A percentile compares a stretch with the other conserved stretches of the same genome.
phyloP scores from a whole-genome alignment of 495 filamentous ascomycete genomes.

The Bryoglossum gracile region DNA sequence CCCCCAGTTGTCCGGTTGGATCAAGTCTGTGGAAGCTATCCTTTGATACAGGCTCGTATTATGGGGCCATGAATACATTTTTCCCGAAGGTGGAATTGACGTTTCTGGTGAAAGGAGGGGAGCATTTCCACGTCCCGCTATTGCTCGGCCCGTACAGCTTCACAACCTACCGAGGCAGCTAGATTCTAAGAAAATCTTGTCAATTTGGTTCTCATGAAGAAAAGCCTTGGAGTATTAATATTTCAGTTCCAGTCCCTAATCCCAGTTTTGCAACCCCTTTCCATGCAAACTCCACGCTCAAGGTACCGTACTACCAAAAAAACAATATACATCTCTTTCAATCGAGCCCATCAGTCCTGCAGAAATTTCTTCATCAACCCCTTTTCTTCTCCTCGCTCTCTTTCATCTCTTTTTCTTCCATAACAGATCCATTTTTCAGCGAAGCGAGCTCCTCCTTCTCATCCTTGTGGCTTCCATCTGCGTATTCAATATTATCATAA shows the following conservation, averaged over 20 bases:
- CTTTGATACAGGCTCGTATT: constrained; percentile 76
- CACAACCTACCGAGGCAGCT: constrained; percentile 83
- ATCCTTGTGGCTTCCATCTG: constrained; percentile 8
- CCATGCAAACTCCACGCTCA: constrained; percentile 2
- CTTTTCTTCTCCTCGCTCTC: constrained; percentile 4
- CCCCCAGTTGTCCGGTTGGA: constrained; percentile 29
- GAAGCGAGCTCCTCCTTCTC: neutral
- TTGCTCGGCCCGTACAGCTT: constrained; percentile 86
- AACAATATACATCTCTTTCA: no score
- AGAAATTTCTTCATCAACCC: constrained; percentile 10
- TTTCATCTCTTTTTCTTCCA: constrained; percentile 2
- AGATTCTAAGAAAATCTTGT: constrained; percentile 6
- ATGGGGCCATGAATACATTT: constrained; percentile 71
- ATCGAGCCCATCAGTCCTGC: no score
- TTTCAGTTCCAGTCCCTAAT: neutral
- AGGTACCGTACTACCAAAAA: no score
- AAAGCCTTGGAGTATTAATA: no score
- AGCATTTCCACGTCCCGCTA: constrained; percentile 91
- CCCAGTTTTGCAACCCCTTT: neutral
- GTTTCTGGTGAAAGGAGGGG: constrained; percentile 64
- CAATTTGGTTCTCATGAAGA: no score
- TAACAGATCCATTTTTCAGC: neutral
- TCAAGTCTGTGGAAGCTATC: constrained; percentile 61
- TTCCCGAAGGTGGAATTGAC: constrained; percentile 86
- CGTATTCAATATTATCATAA: constrained; percentile 18